phyloP scores from a whole-genome alignment of 139 green algal genomes.

The Picochlorum costavermella region DNA sequence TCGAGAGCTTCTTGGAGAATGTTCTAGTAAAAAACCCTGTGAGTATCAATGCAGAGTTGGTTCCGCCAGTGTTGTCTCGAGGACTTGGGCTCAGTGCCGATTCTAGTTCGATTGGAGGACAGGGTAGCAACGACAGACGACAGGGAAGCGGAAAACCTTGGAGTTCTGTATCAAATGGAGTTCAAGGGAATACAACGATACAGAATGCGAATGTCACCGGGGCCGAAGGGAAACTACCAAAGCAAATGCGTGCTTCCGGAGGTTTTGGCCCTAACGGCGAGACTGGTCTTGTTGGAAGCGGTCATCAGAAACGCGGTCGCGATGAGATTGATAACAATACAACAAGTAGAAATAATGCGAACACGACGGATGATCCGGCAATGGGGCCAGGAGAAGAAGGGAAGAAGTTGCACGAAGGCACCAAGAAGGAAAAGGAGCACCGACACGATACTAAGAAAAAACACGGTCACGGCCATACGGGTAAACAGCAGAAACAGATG shows the following conservation, averaged over 20 bases:
- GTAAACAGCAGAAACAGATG: no score
- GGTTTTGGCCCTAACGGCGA: background rate
- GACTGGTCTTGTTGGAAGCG: background rate
- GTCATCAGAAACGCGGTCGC: no score
- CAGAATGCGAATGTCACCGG: background rate
- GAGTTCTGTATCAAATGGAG: conserved; percentile 3
- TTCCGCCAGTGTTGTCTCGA: conserved; percentile 9
- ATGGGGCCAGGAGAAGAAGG: no score
- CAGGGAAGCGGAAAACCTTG: conserved; percentile 3
- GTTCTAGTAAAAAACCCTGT: conserved; percentile 9
- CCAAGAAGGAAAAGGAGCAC: no score
- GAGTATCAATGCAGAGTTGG: conserved; percentile 5
- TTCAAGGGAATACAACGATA: background rate
- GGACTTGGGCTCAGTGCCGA: conserved; percentile 11
- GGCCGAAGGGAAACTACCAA: background rate
- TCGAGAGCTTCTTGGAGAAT: conserved; percentile 17
- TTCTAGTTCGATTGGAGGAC: background rate
- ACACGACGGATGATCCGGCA: no score
- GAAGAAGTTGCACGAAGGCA: no score
- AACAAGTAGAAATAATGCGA: no score
- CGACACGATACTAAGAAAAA: no score
- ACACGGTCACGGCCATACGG: no score
- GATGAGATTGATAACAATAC: no score
- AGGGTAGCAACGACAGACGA: background rate
- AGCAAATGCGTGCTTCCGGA: background rate